A percentile compares a stretch with the other conserved stretches of the same genome.
Conservation (phyloP, 2,329 filamentous ascomycete species). For the Monascus ruber region DNA sequence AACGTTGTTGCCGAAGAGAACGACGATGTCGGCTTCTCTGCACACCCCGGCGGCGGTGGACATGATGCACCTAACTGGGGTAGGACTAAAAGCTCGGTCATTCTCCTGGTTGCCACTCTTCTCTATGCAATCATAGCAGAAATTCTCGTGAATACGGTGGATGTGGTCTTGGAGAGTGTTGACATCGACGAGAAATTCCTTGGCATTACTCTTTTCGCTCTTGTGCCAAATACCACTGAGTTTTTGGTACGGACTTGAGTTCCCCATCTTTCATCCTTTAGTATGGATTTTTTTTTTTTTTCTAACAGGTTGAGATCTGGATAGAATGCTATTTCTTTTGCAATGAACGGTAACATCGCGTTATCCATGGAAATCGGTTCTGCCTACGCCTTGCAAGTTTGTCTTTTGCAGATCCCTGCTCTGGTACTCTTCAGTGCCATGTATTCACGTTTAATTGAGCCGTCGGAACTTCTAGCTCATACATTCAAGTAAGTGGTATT, state of each 20-base stretch:
- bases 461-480: slow-evolving; percentile 39
- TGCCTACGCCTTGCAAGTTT: slow-evolving; percentile 92
- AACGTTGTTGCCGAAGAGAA: slow-evolving; percentile 32
- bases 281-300: neutral
- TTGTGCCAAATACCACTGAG: slow-evolving; percentile 96
- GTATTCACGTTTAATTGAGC: slow-evolving; percentile 49
- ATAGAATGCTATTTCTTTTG: slow-evolving; percentile 94
- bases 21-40: slow-evolving; percentile 35
- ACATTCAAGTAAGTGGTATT: slow-evolving; percentile 40
- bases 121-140: slow-evolving; percentile 96
- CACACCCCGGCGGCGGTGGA: slow-evolving; percentile 46
- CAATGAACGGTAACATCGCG: slow-evolving; percentile 99
- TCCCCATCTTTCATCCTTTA: no score
- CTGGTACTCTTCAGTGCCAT: slow-evolving; percentile 83
- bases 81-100: slow-evolving; percentile 76
- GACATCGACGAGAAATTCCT: slow-evolving; percentile 95
- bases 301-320: neutral
- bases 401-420: slow-evolving; percentile 84
- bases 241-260: slow-evolving; percentile 58
- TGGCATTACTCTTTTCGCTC: slow-evolving; percentile 88
- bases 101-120: slow-evolving; percentile 77
- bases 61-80: slow-evolving; percentile 99
- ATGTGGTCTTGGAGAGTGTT: slow-evolving; percentile 83
- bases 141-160: slow-evolving; percentile 91
- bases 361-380: slow-evolving; percentile 98